These are phyloP conservation scores for Trichoderma simmonsii DNA, from an alignment of 2,329 filamentous ascomycete genomes.

Conservation along the genomic window DNA sequence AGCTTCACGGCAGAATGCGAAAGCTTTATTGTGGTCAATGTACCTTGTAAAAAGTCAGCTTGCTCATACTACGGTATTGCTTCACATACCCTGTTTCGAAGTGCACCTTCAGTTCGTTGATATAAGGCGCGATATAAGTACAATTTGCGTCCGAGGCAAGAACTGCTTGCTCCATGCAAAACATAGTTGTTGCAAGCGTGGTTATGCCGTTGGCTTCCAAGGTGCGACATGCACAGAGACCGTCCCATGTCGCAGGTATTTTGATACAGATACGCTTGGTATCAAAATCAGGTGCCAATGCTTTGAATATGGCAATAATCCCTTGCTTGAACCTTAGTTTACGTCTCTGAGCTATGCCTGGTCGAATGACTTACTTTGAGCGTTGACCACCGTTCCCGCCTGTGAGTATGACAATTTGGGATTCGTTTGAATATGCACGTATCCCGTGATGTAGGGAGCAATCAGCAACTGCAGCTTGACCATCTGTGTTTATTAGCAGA, in stretches of 20 bases:
- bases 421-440: slow-evolving; percentile 43
- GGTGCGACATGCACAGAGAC: slow-evolving; percentile 55
- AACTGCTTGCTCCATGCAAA: slow-evolving; percentile 58
- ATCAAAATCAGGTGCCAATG: slow-evolving; percentile 44
- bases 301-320: slow-evolving; percentile 46
- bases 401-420: slow-evolving; percentile 48
- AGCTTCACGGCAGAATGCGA: slow-evolving; percentile 48
- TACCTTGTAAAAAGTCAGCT: slow-evolving; percentile 38
- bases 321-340: slow-evolving; percentile 35
- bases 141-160: slow-evolving; percentile 57
- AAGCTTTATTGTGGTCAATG: slow-evolving; percentile 46
- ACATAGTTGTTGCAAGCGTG: slow-evolving; percentile 62
- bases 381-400: slow-evolving; percentile 48
- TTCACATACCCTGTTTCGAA: slow-evolving; percentile 46
- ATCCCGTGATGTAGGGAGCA: slow-evolving; percentile 47
- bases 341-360: background rate
- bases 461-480: slow-evolving; percentile 47
- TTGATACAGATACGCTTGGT: slow-evolving; percentile 57
- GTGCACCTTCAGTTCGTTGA: slow-evolving; percentile 63
- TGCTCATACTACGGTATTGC: slow-evolving; percentile 14
- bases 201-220: slow-evolving; percentile 53
- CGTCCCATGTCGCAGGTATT: slow-evolving; percentile 61
- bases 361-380: slow-evolving; percentile 41
- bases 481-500: slow-evolving; percentile 39
- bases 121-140: slow-evolving; percentile 62